phyloP scores from a whole-genome alignment of 129 eudicot species.

The Centrapalus pauciflorus region DNA sequence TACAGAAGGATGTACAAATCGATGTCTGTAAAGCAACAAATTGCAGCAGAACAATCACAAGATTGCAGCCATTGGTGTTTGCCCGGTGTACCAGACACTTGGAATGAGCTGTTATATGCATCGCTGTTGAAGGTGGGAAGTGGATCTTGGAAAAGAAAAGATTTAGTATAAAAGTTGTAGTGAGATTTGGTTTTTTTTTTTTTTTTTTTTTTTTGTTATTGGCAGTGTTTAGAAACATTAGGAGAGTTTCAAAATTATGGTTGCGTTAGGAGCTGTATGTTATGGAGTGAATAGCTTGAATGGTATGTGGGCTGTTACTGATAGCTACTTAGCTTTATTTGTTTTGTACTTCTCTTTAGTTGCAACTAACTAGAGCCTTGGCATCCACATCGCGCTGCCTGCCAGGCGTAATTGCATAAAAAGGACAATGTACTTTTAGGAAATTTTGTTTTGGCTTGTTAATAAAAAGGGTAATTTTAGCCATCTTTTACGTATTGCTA shows the following conservation, averaged over 20 bases:
- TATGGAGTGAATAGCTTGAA: slow-evolving; percentile 5
- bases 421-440: too few species aligned
- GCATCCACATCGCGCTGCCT: too few species aligned
- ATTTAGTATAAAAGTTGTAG: slow-evolving; percentile 12
- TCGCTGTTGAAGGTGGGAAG: slow-evolving; percentile 57
- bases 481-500: too few species aligned
- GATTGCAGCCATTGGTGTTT: slow-evolving; percentile 99
- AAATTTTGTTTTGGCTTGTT: too few species aligned
- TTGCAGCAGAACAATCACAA: slow-evolving; percentile 46
- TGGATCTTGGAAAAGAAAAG: slow-evolving; percentile 52
- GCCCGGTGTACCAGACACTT: slow-evolving; percentile 93
- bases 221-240: neutral
- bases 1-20: slow-evolving; percentile 51
- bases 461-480: too few species aligned
- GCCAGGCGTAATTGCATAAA: too few species aligned
- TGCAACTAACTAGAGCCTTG: too few species aligned
- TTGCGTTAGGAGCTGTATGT: slow-evolving; percentile 14
- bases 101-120: slow-evolving; percentile 87
- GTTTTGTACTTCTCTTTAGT: too few species aligned
- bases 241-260: neutral
- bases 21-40: slow-evolving; percentile 29
- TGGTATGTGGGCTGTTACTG: neutral
- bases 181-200: slow-evolving; percentile 3
- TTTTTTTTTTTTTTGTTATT: neutral
- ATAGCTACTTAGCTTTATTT: neutral